Base-by-base conservation (phyloP, 1,284 basidiomycete genomes). In the Neolentinus lepideus region DNA sequence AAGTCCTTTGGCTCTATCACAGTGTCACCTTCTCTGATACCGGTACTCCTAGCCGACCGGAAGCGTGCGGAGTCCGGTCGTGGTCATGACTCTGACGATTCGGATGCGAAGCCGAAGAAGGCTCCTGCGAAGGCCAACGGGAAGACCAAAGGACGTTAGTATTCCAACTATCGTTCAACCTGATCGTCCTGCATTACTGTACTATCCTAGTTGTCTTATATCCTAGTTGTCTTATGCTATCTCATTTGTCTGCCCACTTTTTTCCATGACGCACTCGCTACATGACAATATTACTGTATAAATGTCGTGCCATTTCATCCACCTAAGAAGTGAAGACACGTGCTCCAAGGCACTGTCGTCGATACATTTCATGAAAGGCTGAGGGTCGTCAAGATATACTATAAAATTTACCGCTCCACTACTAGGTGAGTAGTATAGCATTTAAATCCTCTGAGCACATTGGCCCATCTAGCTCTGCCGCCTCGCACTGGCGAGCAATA, bases 81-180 rank as follows among this genome's bases (percentile, higher is more conserved):
- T 22, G 77, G 75, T 9, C 73, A 75, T 51, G 83, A 80, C 10
- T 88, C 87, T 8, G 87, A 89, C 53, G 76, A 75, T 29, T 88
- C 84, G 2, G 83, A 84, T 11, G 73, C 77, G 43, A 85, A 84
- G 59, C 79, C 79, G n/a, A 88, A 84, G 71, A 81, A 81, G 66
- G 80, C 78, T 59, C 66, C 77, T 52, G 63, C 68, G 29, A 78
- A 79, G 58, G 60, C 64, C 26, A 68, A 67, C 46, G 57, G 72
- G 21, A 80, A 79, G 61, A 58, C 57, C 54, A 67, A 63, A 54
- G 56, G 59, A 4, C 63, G 64, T 56, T 64, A 52, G 12, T 21
- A 6, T n/a, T 29, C 27, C 26, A 24, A 16, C 29, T 14, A 25
- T 25, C 12, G 54, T 21, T 51, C 33, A 51, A 50, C 22, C 51